Base-by-base conservation (phyloP, 345 rosid genomes). In the Lepidium sativum region DNA sequence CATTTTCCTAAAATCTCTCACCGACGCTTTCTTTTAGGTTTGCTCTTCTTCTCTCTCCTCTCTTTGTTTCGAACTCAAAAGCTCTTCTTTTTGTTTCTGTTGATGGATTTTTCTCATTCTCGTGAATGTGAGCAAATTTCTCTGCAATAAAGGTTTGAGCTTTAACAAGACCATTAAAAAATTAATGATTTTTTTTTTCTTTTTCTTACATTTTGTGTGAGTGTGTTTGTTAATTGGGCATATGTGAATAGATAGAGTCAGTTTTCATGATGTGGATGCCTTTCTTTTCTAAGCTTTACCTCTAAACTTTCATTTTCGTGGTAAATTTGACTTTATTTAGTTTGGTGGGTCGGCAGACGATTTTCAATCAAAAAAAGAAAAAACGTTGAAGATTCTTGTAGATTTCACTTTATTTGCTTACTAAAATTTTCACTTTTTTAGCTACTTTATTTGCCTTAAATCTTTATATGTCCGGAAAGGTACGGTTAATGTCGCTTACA, bases 321-420 rank as follows among this genome's bases (percentile, higher is more conserved):
- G 21, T 52, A 32, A 54, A 10, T 63, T 27, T 71, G 70, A 70
- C 75, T 70, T 66, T 70, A 54, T 58, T 51, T 39, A 64, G 65
- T 56, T 49, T 71, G 58, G 71, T 65, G 71, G 76, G 76, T 65
- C 67, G 71, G 71, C 50, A 70, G 72, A 15, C 48, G 49, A 65
- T 41, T 72, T 48, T 54, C 29, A 18, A 3, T 34, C 54, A 2
- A 6, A 3, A 20, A 16, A 51, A 67, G 21, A 33, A 33, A 11
- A 32, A 38, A 55, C 61, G 52, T 68, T 2, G 54, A 60, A 60
- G 74, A 70, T 61, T 70, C 63, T 40, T 35, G 5, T 34, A 61
- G 54, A 61, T n/a, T 61, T 70, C 68, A 61, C 68, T 70, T 70
- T 70, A 61, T 61, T 34, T 54, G 55, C 74, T 43, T 35, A 70